Evolutionary conservation across 164 flowering plant species (phyloP), one percentile per base, ranked within the genome.

Genomic region (Macadamia integrifolia): DNA sequence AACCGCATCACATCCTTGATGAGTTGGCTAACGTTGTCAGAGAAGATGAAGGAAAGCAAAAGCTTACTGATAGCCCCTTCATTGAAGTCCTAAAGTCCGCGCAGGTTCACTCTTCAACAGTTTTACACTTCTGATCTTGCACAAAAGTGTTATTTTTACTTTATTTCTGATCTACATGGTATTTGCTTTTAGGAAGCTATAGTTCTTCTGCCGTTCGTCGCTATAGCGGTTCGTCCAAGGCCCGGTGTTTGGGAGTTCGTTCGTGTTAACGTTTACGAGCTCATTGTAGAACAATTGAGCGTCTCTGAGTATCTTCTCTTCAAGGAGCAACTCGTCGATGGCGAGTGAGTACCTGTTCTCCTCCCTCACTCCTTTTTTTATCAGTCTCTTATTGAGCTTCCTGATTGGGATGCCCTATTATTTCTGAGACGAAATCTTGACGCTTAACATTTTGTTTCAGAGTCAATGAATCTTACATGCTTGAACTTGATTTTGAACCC

Each of bases 171-270:
- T 35, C 40, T 35, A 35, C 40, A 35, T 35, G 40, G 40, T 64
- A 59, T 62, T 23, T 79, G 70, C 15, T 64, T 66, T 35, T 67
- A 94, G 98, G 97, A 94, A 87, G 98, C 95, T 40, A 88, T 94
- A 42, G 76, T 94, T 60, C 70, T 90, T 69, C 98, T 97, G 60
- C 98, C 98, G 0, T 94, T 85, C 78, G 98, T 94, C 44, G 97
- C 93, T 28, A 78, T 94, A 35, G 97, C 99, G 0, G 72, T 94
- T 60, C 90, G 99, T 18, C 99, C 99, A 1, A 85, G 97, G 66
- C 99, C 97, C 9, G 99, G 99, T 58, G 95, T 94, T 70, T 94
- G 99, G 99, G 99, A 92, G 71, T 90, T 79, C 66, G 95, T 94
- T 7, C 92, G 97, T 13, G 93, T 94, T n/a, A 87, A 94, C 77